These are phyloP conservation scores for Wilcoxina mikolae DNA, from an alignment of 495 filamentous ascomycete genomes.

Conservation along the genomic window DNA sequence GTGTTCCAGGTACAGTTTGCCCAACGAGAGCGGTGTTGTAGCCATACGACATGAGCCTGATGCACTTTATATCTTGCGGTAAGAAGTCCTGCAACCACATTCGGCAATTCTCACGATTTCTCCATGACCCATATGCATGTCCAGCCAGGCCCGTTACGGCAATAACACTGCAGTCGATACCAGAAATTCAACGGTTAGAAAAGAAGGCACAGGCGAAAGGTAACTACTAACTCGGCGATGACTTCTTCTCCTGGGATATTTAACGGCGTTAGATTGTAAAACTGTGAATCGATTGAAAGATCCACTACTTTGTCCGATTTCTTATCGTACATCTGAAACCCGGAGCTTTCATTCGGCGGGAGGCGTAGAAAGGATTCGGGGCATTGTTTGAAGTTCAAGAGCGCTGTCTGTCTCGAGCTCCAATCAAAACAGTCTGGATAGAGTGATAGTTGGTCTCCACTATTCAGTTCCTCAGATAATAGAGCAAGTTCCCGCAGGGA, in stretches of 20 bases:
- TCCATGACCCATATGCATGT: conserved; percentile 29
- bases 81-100: conserved; percentile 32
- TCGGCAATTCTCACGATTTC: conserved; percentile 11
- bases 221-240: neutral
- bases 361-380: too few species aligned
- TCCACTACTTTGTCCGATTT: too few species aligned
- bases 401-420: too few species aligned
- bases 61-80: conserved; percentile 20
- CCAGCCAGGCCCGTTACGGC: conserved; percentile 26
- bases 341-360: too few species aligned
- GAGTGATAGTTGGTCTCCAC: too few species aligned
- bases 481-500: too few species aligned
- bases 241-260: too few species aligned
- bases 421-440: too few species aligned
- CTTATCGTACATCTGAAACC: too few species aligned
- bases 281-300: too few species aligned
- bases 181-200: conserved; percentile 15
- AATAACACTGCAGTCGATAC: conserved; percentile 18
- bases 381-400: too few species aligned
- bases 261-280: neutral
- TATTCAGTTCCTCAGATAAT: too few species aligned
- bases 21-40: conserved; percentile 26
- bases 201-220: conserved; percentile 11
- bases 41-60: conserved; percentile 27
- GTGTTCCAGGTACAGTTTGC: conserved; percentile 8